Base-by-base conservation (phyloP, 805 yeast genomes). In the Candida namnaoensis region DNA sequence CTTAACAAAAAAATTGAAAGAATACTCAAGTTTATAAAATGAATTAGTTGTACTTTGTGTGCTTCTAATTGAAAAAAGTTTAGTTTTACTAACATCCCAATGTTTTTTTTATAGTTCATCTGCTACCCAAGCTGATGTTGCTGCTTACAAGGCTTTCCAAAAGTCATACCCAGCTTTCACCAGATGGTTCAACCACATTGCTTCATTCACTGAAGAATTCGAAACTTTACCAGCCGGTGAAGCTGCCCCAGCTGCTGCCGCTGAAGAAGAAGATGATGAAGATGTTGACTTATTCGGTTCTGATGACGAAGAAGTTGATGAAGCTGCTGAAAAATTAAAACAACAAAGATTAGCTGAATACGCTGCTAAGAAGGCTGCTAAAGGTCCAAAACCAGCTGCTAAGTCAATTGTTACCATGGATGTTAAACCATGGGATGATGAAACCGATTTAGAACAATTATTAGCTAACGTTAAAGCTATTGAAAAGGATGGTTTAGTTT, bases 351-450 rank as follows among this genome's bases (percentile, higher is more conserved):
- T 93, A 63, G 98, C 96, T 68, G 96, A 81, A 68, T 93, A 93
- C 81, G 85, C 87, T 64, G 96, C 95, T 62, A 88, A 84, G 82
- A 93, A 93, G 83, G 96, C 96, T 56, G 82, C 91, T 57, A 85
- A 85, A 76, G 95, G 95, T 66, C 88, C 98, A 61, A 88, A 88
- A 80, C 88, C 98, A 62, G 96, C 96, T 71, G 97, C 99, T 65
- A 93, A 93, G 79, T 87, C 97, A 48, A 74, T 88, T 56, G 96
- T 93, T 63, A 91, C 99, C 62, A 65, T 93, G 60, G 99, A 93
- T 60, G 95, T 93, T 60, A 93, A 93, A 82, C 98, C 97, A 74
- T 93, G 99, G 99, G 99, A 93, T 72, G 99, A 93, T 64, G 98
- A 93, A 79, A 93, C 99, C 58, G 82, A 91, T 66, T 77, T 93